phyloP scores from a whole-genome alignment of 805 yeast genomes.

The Wickerhamomyces bisporus region DNA sequence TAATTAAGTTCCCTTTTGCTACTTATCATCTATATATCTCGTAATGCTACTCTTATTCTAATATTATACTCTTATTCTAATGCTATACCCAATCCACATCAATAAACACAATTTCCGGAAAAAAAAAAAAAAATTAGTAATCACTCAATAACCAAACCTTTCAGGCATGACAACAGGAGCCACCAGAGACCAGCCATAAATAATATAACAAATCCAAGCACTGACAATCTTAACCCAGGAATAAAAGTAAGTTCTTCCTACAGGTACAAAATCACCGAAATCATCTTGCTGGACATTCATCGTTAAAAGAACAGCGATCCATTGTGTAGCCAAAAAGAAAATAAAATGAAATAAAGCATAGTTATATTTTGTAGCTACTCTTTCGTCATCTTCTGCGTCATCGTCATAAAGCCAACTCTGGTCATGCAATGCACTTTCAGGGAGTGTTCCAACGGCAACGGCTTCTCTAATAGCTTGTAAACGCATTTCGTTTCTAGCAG shows the following conservation, averaged over 20 bases:
- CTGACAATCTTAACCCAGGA: conserved; percentile 91
- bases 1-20: conserved; percentile 7
- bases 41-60: no score
- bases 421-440: conserved; percentile 85
- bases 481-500: conserved; percentile 65
- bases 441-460: conserved; percentile 92
- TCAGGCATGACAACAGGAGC: conserved; percentile 94
- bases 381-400: conserved; percentile 52
- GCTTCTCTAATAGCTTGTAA: conserved; percentile 88
- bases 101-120: no score
- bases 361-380: conserved; percentile 66
- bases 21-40: neutral
- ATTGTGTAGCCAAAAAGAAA: conserved; percentile 93
- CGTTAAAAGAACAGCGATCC: conserved; percentile 89
- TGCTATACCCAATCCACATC: no score
- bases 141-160: conserved; percentile 52
- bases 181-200: conserved; percentile 85
- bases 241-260: conserved; percentile 92
- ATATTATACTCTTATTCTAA: no score
- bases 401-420: conserved; percentile 50
- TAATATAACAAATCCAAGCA: conserved; percentile 84
- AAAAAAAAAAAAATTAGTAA: no score
- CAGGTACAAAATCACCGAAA: conserved; percentile 88
- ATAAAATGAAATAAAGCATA: conserved; percentile 85
- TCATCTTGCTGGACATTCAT: conserved; percentile 84